phyloP scores from a whole-genome alignment of 73 alveolate genomes.

The Loxodes magnus region DNA sequence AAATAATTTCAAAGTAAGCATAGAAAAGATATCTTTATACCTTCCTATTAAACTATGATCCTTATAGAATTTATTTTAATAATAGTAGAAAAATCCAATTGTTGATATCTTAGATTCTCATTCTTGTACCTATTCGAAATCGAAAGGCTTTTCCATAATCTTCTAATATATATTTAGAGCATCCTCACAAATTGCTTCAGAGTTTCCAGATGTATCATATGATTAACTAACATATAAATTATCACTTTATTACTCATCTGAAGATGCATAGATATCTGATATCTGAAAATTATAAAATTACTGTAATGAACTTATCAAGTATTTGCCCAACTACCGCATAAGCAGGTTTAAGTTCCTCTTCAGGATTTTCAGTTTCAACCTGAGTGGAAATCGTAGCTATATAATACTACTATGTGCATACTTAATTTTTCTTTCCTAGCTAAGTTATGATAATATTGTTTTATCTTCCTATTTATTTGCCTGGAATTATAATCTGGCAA shows the following conservation, averaged over 20 bases:
- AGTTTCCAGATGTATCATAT: constrained; percentile 77
- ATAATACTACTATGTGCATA: constrained; percentile 65
- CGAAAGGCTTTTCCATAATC: constrained; percentile 42
- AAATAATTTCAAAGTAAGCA: too few relatives aligned
- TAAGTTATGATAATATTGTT: constrained; percentile 35
- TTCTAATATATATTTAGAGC: constrained; percentile 36
- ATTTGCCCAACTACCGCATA: constrained; percentile 41
- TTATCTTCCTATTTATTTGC: constrained; percentile 70
- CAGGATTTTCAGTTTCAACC: constrained; percentile 69
- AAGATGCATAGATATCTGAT: constrained; percentile 52
- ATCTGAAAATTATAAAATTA: too few relatives aligned
- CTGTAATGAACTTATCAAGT: constrained; percentile 21
- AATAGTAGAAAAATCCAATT: too few relatives aligned
- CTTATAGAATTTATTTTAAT: too few relatives aligned
- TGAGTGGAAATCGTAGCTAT: constrained; percentile 65
- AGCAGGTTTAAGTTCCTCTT: constrained; percentile 55
- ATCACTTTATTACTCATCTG: constrained; percentile 44
- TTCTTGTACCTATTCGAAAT: too few relatives aligned
- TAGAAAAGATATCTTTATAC: too few relatives aligned
- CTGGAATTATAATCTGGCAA: constrained; percentile 91
- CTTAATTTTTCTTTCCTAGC: constrained; percentile 30
- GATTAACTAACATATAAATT: constrained; percentile 48
- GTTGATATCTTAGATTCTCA: too few relatives aligned
- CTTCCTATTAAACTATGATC: too few relatives aligned
- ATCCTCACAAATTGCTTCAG: constrained; percentile 59